Evolutionary conservation across 108 stramenopile species (phyloP).

Genomic region (Nannochloropsis gaditana): DNA sequence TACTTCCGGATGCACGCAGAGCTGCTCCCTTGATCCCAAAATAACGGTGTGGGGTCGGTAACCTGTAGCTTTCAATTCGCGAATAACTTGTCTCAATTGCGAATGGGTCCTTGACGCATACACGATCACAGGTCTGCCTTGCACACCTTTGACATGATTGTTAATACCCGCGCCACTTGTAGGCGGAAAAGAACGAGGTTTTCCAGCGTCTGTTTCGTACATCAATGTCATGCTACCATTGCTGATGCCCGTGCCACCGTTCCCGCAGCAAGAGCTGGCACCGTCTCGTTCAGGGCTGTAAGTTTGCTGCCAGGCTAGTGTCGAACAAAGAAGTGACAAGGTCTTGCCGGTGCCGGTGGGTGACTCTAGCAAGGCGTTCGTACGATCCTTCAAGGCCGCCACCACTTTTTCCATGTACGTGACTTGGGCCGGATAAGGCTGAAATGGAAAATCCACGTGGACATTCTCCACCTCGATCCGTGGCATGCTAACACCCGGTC

Average conservation of each 20-base stretch:
- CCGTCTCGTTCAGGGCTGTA: not conserved
- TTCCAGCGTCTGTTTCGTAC: not conserved
- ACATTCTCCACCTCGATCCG: constrained; percentile 58
- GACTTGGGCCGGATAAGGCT: constrained; percentile 84
- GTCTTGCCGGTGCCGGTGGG: constrained; percentile 66
- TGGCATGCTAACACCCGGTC: constrained; percentile 29
- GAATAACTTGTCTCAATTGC: constrained; percentile 89
- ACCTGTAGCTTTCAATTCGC: constrained; percentile 78
- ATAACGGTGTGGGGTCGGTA: constrained; percentile 86
- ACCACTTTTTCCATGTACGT: constrained; percentile 85
- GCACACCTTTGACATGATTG: not conserved
- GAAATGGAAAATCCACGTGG: constrained; percentile 84
- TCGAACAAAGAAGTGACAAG: constrained; percentile 56
- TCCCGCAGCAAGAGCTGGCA: not conserved
- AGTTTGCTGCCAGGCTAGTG: constrained; percentile 57
- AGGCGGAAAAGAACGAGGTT: not conserved
- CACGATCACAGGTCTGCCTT: constrained; percentile 59
- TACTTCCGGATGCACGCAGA: constrained; percentile 49
- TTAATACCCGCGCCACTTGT: not conserved
- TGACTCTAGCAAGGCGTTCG: constrained; percentile 60
- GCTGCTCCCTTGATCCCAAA: constrained; percentile 89
- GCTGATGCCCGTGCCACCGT: not conserved
- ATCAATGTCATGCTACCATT: not conserved
- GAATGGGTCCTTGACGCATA: constrained; percentile 96
- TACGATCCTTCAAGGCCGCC: constrained; percentile 58